A percentile compares a stretch with the other conserved stretches of the same genome.
phyloP scores from a whole-genome alignment of 2,329 filamentous ascomycete species.

The Talaromyces sp. region DNA sequence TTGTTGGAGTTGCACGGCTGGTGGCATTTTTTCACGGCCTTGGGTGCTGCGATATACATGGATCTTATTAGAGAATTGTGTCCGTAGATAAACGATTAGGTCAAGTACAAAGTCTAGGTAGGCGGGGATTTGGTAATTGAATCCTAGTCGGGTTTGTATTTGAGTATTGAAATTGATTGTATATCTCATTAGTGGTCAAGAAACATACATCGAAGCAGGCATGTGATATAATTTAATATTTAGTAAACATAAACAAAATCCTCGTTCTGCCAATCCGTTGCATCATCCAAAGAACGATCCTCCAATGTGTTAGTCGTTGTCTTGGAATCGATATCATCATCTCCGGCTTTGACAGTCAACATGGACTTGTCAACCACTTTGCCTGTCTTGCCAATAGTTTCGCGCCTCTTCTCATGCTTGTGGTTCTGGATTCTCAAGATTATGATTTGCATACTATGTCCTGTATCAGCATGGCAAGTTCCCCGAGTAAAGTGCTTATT shows the following conservation, averaged over 20 bases:
- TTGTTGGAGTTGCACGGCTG: slow-evolving; percentile 2
- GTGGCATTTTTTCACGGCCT: slow-evolving; percentile 2
- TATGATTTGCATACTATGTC: slow-evolving; percentile 29
- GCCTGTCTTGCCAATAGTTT: slow-evolving; percentile 55
- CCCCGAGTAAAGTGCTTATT: no score
- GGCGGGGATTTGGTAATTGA: not conserved
- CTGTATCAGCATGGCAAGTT: not conserved
- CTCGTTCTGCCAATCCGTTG: slow-evolving; percentile 58
- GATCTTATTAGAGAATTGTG: slow-evolving; percentile 1
- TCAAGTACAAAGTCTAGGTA: not conserved
- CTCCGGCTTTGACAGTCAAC: slow-evolving; percentile 32
- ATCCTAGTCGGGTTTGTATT: not conserved
- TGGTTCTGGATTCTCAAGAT: slow-evolving; percentile 53
- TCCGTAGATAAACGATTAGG: not conserved
- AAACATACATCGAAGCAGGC: not conserved
- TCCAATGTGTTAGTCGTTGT: slow-evolving; percentile 26
- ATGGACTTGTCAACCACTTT: slow-evolving; percentile 57
- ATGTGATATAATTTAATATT: not conserved
- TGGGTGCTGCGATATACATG: slow-evolving; percentile 1
- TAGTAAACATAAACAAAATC: slow-evolving; percentile 58
- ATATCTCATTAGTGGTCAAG: not conserved
- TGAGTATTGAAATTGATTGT: not conserved
- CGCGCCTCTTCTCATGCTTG: slow-evolving; percentile 50
- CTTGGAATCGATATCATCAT: slow-evolving; percentile 20
- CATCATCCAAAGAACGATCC: slow-evolving; percentile 52